Evolutionary conservation across 495 filamentous ascomycete genomes (phyloP), one percentile per base, ranked within the genome.

Genomic region (Zalerion maritima): DNA sequence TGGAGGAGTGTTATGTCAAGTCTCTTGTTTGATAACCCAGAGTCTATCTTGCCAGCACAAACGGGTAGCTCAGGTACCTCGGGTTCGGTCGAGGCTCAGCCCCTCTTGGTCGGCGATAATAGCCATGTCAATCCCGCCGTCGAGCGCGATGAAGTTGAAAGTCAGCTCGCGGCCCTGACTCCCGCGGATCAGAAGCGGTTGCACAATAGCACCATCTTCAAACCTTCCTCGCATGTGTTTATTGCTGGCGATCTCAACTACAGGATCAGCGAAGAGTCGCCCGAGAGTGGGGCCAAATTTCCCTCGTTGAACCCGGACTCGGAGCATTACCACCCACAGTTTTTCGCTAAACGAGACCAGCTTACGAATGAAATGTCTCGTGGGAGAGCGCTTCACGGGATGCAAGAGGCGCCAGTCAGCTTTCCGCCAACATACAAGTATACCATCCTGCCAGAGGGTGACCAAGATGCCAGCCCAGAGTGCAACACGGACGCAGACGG

Each of bases 341-440:
- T 87, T 29, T 54, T 92, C 12, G 42, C 57, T 17, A n/a, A n/a
- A n/a, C 50, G 64, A 3, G 89, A 97, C 44, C 89, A 97, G 50
- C 68, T 96, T 12, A 67, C 46, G 4, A 63, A 62, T 8, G 83
- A 94, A 46, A 69, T 64, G 29, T 45, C 48, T 5, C 67, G 71
- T 6, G 67, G 71, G 0, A 62, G 68, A 9, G 78, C 77, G 8
- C 60, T 84, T 21, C 82, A 94, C 26, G 76, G 81, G 14, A 49
- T 97, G 5, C 46, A 49, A 3, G 89, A 97, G 55, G 71, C 74
- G 2, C 55, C 67, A 1, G 70, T 96, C 34, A 45, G 52, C 4
- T 97, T 96, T 42, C 81, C 81, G 2, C 89, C 89, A 6, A 94
- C 89, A 1, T 97, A 97, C 58, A 97, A 97, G 27, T 61, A 64